Evolutionary conservation across 75 land plant genomes (phyloP).

Genomic region (Picea sitchensis): DNA sequence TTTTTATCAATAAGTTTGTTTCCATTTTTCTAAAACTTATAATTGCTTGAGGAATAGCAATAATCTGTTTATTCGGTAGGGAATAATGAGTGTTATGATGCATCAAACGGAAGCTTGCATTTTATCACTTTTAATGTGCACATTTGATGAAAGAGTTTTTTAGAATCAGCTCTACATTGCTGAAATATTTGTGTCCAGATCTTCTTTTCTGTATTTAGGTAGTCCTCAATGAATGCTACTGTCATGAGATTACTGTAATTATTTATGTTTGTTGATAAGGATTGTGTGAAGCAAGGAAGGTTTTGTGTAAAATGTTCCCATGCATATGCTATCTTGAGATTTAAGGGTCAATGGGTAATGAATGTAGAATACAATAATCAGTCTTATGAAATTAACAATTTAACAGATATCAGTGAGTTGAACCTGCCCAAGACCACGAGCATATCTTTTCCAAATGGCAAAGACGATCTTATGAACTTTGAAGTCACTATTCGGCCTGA

Average conservation of each 20-base stretch:
- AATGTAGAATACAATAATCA: too few species aligned
- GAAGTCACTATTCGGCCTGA: constrained; percentile 52
- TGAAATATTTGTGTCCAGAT: background rate
- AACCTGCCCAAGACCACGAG: constrained; percentile 51
- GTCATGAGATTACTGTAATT: background rate
- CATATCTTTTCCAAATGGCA: constrained; percentile 58
- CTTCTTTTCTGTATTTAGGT: background rate
- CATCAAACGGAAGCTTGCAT: too few species aligned
- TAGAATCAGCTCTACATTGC: background rate
- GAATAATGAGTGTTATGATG: too few species aligned
- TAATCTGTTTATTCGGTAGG: too few species aligned
- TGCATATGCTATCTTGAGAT: too few species aligned
- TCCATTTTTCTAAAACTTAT: too few species aligned
- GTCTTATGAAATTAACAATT: background rate
- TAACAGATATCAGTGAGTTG: constrained; percentile 59
- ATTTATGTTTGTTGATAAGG: background rate
- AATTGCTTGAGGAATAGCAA: too few species aligned
- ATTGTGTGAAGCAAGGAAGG: background rate
- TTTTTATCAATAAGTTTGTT: too few species aligned
- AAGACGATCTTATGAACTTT: constrained; percentile 63
- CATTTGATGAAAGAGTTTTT: background rate
- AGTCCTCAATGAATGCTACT: background rate
- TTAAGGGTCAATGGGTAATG: too few species aligned
- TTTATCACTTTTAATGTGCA: background rate
- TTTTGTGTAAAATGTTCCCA: too few species aligned